A percentile compares a stretch with the other conserved stretches of the same genome.
Evolutionary conservation across 768 basidiomycete species (phyloP).

Genomic region (Tulasnella sp.): DNA sequence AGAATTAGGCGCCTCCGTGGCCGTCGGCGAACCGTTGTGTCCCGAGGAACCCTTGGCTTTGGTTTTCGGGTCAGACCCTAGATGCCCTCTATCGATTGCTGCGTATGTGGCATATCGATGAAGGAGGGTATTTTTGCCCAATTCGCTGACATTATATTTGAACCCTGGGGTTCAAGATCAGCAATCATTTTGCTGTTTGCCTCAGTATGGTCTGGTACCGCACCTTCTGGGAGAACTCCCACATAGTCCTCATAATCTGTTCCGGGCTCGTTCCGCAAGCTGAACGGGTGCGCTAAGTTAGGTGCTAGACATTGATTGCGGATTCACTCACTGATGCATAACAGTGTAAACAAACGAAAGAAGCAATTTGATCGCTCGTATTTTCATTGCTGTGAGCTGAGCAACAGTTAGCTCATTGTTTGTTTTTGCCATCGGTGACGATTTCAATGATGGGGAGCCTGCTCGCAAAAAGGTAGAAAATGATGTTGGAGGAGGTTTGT

Average conservation of each 20-base stretch:
- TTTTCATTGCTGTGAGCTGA: constrained; percentile 41
- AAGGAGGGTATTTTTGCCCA: not conserved
- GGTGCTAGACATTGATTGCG: not conserved
- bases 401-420: not conserved
- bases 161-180: constrained; percentile 34
- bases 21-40: not conserved
- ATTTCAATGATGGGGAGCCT: not conserved
- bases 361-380: constrained; percentile 58
- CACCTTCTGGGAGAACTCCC: constrained; percentile 52
- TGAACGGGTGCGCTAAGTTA: not conserved
- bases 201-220: not conserved
- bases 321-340: constrained; percentile 49
- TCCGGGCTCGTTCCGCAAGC: constrained; percentile 46
- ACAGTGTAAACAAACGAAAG: constrained; percentile 64
- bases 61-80: not conserved
- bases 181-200: not conserved
- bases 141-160: constrained; percentile 22
- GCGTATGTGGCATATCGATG: constrained; percentile 7
- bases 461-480: not conserved
- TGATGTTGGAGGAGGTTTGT: not conserved
- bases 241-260: constrained; percentile 57
- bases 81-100: constrained; percentile 6
- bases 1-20: not conserved
- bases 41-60: not conserved
- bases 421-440: not conserved